phyloP scores from a whole-genome alignment of 2,329 filamentous ascomycete species.

The Graphilbum sp. region DNA sequence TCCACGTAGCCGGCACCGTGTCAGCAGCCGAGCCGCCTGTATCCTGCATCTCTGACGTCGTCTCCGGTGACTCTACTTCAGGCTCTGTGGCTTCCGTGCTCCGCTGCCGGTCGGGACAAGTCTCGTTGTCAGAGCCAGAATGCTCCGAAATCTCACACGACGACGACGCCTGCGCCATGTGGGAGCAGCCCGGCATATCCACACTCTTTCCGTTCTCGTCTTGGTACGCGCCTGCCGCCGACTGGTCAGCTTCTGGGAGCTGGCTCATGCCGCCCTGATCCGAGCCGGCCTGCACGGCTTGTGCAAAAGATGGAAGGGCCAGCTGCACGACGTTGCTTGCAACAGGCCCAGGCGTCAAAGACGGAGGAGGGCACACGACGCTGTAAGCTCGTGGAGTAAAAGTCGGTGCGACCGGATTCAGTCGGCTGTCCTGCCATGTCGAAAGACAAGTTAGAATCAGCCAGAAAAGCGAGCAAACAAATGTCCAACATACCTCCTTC shows the following conservation, averaged over 20 bases:
- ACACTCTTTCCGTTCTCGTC: too few relatives aligned
- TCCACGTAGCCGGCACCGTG: neutral
- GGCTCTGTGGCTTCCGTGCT: slow-evolving; percentile 6
- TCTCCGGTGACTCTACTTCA: neutral
- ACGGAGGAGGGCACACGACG: slow-evolving; percentile 5
- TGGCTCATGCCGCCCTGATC: too few relatives aligned
- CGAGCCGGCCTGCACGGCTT: too few relatives aligned
- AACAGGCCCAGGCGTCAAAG: neutral
- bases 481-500: slow-evolving; percentile 31
- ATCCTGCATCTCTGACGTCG: neutral
- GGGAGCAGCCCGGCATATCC: neutral
- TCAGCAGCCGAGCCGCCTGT: neutral
- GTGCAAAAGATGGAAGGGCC: too few relatives aligned
- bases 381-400: slow-evolving; percentile 31
- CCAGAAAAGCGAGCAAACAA: too few relatives aligned
- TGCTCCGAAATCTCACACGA: neutral
- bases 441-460: slow-evolving; percentile 24
- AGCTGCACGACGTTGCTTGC: neutral
- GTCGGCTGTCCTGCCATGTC: slow-evolving; percentile 28
- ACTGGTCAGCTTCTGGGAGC: too few relatives aligned
- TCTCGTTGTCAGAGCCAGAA: slow-evolving; percentile 1
- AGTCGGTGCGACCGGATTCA: slow-evolving; percentile 38
- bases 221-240: too few relatives aligned
- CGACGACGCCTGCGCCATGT: neutral
- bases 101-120: slow-evolving; percentile 1